A percentile compares a stretch with the other conserved stretches of the same genome.
These are phyloP conservation scores for Coemansia sp. DNA, from an alignment of 192 early-diverging fungal species.

Conservation along the genomic window DNA sequence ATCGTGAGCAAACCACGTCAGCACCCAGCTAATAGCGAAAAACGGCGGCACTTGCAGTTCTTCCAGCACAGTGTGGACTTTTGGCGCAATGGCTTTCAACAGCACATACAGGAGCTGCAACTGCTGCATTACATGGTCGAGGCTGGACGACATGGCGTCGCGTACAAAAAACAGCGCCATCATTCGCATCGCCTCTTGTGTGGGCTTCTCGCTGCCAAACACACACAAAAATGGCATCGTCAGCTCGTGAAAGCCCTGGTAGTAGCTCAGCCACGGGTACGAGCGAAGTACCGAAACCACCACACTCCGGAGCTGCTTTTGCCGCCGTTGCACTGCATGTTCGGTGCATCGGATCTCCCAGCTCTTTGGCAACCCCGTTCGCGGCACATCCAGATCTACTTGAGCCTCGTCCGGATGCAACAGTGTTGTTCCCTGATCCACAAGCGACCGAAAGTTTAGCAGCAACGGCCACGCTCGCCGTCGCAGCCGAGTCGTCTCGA, in stretches of 20 bases:
- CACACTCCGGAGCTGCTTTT: conserved; percentile 52
- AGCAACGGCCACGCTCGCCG: conserved; percentile 52
- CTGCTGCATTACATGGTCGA: conserved; percentile 43
- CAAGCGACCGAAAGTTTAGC: conserved; percentile 44
- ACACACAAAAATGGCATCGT: conserved; percentile 55
- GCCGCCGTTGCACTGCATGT: conserved; percentile 46
- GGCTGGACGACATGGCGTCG: conserved; percentile 45
- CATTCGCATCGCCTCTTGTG: conserved; percentile 57
- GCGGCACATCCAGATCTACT: conserved; percentile 40
- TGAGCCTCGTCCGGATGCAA: conserved; percentile 43
- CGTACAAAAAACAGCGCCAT: conserved; percentile 58
- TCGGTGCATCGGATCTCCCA: conserved; percentile 26
- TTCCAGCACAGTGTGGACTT: conserved; percentile 31
- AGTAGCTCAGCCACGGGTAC: conserved; percentile 67
- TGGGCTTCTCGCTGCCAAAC: conserved; percentile 56
- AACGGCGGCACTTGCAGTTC: conserved; percentile 60
- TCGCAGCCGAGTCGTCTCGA: conserved; percentile 34
- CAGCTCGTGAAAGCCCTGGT: conserved; percentile 63
- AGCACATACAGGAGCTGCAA: conserved; percentile 37
- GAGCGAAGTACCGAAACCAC: conserved; percentile 56
- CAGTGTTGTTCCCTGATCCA: conserved; percentile 11
- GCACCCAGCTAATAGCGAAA: conserved; percentile 70
- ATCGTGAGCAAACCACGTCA: conserved; percentile 77
- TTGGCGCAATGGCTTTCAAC: conserved; percentile 24
- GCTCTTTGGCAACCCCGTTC: conserved; percentile 29